Evolutionary conservation across 805 yeast genomes (phyloP).

Genomic region (Torulaspora maleeae): DNA sequence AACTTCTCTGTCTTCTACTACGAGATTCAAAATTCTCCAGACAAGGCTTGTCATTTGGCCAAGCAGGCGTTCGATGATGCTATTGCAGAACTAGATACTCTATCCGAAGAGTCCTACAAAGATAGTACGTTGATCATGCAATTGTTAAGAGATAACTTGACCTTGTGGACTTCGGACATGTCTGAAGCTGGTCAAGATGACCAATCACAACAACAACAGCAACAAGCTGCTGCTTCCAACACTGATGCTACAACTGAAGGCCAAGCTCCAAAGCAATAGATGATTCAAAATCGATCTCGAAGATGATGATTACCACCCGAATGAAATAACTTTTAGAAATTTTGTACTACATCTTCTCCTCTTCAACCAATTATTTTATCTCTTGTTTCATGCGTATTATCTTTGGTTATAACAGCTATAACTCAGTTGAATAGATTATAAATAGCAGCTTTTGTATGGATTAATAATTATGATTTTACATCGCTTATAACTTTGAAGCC

Average conservation of each 20-base stretch:
- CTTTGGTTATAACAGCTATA: conserved; percentile 5
- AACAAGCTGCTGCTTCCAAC: conserved; percentile 30
- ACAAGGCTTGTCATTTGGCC: conserved; percentile 97
- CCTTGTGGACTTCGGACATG: conserved; percentile 96
- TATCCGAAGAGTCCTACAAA: conserved; percentile 96
- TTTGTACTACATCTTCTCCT: conserved; percentile 1
- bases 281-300: not conserved
- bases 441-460: conserved; percentile 5
- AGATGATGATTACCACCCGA: not conserved
- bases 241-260: conserved; percentile 28
- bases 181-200: conserved; percentile 72
- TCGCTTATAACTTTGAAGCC: not conserved
- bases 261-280: conserved; percentile 28
- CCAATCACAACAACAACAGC: conserved; percentile 33
- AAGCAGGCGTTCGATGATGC: conserved; percentile 99
- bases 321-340: not conserved
- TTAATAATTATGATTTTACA: conserved; percentile 1
- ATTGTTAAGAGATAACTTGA: conserved; percentile 95
- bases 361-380: conserved; percentile 3
- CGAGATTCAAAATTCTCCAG: conserved; percentile 97
- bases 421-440: conserved; percentile 4
- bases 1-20: conserved; percentile 97
- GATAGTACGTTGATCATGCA: conserved; percentile 99
- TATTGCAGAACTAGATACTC: conserved; percentile 95
- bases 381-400: conserved; percentile 4